Evolutionary conservation across 2,329 filamentous ascomycete species (phyloP), one percentile per base, ranked within the genome.

Genomic region (Stemphylium vesicarium): DNA sequence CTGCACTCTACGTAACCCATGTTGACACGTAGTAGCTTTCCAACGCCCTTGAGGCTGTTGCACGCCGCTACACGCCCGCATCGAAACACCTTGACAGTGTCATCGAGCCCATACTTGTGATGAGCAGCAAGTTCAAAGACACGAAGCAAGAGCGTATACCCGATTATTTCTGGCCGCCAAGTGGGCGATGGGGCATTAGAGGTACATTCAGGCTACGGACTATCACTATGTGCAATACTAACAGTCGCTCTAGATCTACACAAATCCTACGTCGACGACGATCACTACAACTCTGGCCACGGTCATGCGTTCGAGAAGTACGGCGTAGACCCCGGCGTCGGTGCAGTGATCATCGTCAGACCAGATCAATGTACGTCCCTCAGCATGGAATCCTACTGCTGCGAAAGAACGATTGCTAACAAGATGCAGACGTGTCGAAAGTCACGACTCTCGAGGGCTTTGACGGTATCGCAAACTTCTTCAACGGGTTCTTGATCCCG

Each of bases 261-360:
- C 60, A 88, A 88, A 56, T 78, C 83, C 1, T 88, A 81, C 64
- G 76, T 92, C 42, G 84, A 88, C 53, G 76, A 83, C 20, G 74
- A 85, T 3, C 76, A 74, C 26, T 88, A 84, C 64, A 81, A 84
- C 52, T 77, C 78, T 2, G 82, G 82, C 1, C 82, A 86, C 52
- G 84, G 84, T 0, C 78, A 84, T 39, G 82, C 82, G 1, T 88
- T 88, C 59, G 76, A 84, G 43, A 75, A 75, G 8, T 85, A 85
- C 37, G 84, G 84, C 0, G 74, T 88, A 11, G 77, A 82, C 50
- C 20, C 48, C 0, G 41, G 36, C 1, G 43, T 59, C 0, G 72
- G 72, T 6, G 73, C 71, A 0, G 57, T 86, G 4, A 77, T 84
- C 0, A 74, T 88, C 54, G 79, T 87, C 8, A 77, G 86, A 12